Percentiles rank a stretch among this genome's conserved stretches.
These are phyloP conservation scores for Pichia norvegensis DNA, from an alignment of 1,139 yeast species.

Conservation along the genomic window DNA sequence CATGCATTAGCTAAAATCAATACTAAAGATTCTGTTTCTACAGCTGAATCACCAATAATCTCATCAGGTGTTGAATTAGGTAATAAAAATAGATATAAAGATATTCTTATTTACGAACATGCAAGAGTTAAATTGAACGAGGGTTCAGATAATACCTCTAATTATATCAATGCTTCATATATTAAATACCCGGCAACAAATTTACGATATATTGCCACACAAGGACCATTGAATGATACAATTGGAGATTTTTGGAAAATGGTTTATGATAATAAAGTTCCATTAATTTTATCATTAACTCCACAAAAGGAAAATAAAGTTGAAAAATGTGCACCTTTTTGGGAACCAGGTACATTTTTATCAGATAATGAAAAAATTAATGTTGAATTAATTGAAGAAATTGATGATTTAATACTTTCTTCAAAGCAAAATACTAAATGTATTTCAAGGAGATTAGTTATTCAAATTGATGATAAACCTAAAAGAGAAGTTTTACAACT, in stretches of 20 bases:
- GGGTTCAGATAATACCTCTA: slow-evolving; percentile 15
- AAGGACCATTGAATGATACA: slow-evolving; percentile 48
- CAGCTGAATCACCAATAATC: slow-evolving; percentile 22
- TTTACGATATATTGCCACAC: slow-evolving; percentile 43
- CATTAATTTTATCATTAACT: slow-evolving; percentile 42
- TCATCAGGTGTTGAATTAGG: slow-evolving; percentile 46
- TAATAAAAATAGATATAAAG: slow-evolving; percentile 48
- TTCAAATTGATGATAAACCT: slow-evolving; percentile 27
- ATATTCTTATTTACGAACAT: slow-evolving; percentile 47
- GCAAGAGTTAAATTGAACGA: slow-evolving; percentile 40
- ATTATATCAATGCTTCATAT: slow-evolving; percentile 36
- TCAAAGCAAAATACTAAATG: slow-evolving; percentile 1
- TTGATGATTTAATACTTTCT: slow-evolving; percentile 14
- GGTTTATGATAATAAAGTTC: slow-evolving; percentile 35
- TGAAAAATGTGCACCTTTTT: slow-evolving; percentile 48
- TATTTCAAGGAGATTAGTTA: slow-evolving; percentile 30
- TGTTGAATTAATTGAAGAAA: slow-evolving; percentile 28
- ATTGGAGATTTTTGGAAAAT: slow-evolving; percentile 54
- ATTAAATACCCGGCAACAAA: slow-evolving; percentile 26
- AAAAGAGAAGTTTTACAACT: slow-evolving; percentile 38
- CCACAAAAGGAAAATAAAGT: slow-evolving; percentile 47
- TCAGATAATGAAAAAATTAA: slow-evolving; percentile 33
- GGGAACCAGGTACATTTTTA: slow-evolving; percentile 41
- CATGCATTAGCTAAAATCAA: slow-evolving; percentile 26
- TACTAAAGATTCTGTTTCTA: slow-evolving; percentile 1